Evolutionary conservation across 2,329 filamentous ascomycete genomes (phyloP), one percentile per base, ranked within the genome.

Genomic region (Pestalotiopsis sp.): DNA sequence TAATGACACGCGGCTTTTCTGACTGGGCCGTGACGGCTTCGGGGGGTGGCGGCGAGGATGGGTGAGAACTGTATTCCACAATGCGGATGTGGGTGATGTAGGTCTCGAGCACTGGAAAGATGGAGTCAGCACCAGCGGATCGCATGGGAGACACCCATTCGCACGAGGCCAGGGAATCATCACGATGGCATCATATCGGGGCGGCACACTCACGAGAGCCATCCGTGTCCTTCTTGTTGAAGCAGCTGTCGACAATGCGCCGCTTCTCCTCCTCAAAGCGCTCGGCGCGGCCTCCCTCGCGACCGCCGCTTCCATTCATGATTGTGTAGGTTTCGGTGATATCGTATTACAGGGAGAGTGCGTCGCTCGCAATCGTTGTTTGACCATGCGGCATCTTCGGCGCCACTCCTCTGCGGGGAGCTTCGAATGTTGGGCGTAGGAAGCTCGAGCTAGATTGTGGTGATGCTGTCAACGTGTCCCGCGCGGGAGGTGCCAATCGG

Each of bases 21-120:
- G 91, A 89, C 66, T 92, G 87, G 11, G 90, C 83, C 9, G 87
- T 84, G 73, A 87, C 84, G n/a, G 91, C 89, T 72, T 92, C 90
- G 2, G 93, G 93, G 3, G 96, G 95, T 66, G 96, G 92, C 41
- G 96, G 96, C 49, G 88, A 87, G 25, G 94, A 95, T 17, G 95
- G 94, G 80, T 95, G 91, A 56, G 89, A 87, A 68, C 91, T 90
- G 85, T 93, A 97, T 83, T 99, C 96, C 73, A 89, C 90, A 76
- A 99, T 94, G 76, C 92, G 90, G 75, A 98, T 95, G 79, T 99
- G 96, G 25, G 96, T 99, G 76, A 99, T 99, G 83, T 99, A 99
- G 41, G 94, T 98, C 83, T 99, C 96, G 73, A 91, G 85, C 74
- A 93, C 92, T 94, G 23, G 13, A 25, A 52, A 45, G 62, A 39